Base-by-base conservation (phyloP, 1,139 yeast genomes). In the Sugiyamaella pinicola region DNA sequence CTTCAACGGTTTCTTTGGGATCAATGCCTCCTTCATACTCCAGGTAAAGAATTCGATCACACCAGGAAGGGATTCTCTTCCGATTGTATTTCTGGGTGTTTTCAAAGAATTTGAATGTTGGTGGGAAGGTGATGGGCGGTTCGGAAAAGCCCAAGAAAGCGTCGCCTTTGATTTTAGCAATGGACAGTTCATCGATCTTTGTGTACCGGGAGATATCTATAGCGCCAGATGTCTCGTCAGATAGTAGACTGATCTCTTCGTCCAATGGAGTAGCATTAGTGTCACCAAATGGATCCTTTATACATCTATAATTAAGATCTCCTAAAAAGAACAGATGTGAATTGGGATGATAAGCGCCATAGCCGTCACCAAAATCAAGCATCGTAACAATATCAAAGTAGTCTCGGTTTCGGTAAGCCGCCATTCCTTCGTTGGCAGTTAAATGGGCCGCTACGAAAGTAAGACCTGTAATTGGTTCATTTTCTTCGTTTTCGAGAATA, bases 21-120 rank as follows among this genome's bases (percentile, higher is more conserved):
- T 38, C 12, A 8, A 12, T 24, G 4, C 58, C 62, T 2, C 57
- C 59, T 13, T 68, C 66, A 62, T 83, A 83, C 0, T 76, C 67
- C 55, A 80, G 79, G 62, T 73, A 87, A 43, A 90, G 66, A 2
- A 90, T 80, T 49, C 97, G 72, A 66, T 90, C 97, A 68, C 96
- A 89, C 96, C 96, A 90, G 2, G 96, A 85, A 0, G 96, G 95
- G 1, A 75, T 74, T 54, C 96, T 71, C 58, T 82, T 84, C 3
- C 68, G 50, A 58, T 81, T 79, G 67, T 80, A 86, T n/a, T 72
- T 71, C 6, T 75, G 75, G 0, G 81, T 76, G 15, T 39, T 45
- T 37, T 43, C 55, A 48, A 70, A 67, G 64, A 74, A 87, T 69
- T 90, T 90, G 72, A 85, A 90, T 0, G 95, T 87, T 8, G 96